These are phyloP conservation scores for Spergularia marina DNA, from an alignment of 148 eudicot genomes.

Conservation along the genomic window DNA sequence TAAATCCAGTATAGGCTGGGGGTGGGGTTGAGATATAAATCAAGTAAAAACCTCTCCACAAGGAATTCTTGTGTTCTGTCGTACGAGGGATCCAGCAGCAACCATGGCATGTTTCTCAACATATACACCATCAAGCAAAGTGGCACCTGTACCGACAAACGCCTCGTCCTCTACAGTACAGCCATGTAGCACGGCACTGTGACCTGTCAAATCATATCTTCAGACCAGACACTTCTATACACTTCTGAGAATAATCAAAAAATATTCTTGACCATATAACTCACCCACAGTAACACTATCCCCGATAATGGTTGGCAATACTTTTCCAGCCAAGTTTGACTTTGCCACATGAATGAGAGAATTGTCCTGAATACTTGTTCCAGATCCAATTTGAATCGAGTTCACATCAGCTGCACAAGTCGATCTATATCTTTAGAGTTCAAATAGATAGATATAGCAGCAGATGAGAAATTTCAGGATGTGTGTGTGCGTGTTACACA, in stretches of 20 bases:
- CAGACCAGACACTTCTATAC: neutral
- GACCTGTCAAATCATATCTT: conserved; percentile 47
- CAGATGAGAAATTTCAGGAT: neutral
- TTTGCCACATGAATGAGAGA: conserved; percentile 97
- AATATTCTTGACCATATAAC: conserved; percentile 18
- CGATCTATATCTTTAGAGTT: too few species aligned
- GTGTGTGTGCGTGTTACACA: neutral
- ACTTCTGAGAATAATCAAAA: neutral
- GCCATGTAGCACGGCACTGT: conserved; percentile 72
- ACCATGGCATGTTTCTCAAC: conserved; percentile 83
- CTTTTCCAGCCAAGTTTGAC: conserved; percentile 81
- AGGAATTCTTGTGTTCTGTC: conserved; percentile 59
- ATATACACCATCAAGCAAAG: conserved; percentile 66
- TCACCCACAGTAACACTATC: conserved; percentile 91
- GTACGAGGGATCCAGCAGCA: conserved; percentile 83
- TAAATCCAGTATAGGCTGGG: neutral
- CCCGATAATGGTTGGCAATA: conserved; percentile 83
- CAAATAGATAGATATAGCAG: neutral
- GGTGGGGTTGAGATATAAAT: neutral
- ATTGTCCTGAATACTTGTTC: conserved; percentile 94
- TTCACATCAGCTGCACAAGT: conserved; percentile 76
- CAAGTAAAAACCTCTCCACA: conserved; percentile 40
- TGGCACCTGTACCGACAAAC: conserved; percentile 82
- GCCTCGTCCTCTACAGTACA: conserved; percentile 85
- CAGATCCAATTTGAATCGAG: conserved; percentile 71